Base-by-base conservation (phyloP, 345 rosid species). In the Euphorbia peplus region DNA sequence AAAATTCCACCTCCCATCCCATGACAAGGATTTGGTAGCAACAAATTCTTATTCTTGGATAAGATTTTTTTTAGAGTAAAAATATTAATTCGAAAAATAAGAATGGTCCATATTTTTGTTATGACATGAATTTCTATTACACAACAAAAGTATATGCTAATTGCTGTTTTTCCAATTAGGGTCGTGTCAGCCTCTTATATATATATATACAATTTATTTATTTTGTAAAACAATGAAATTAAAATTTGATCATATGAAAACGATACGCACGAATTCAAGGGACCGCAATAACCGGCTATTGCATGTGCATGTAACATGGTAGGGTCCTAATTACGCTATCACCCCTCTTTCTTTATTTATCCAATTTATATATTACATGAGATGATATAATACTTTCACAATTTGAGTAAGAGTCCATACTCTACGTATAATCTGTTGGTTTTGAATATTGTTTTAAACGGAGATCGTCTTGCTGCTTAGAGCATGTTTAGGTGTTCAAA, bases 271-370 rank as follows among this genome's bases (percentile, higher is more conserved):
- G 75, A 57, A 72, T 19, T 5, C 12, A 55, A 70, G 66, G 72
- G 75, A 60, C 70, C 84, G 73, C 24, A 3, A 73, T 62, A 29
- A 1, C 62, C 77, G 88, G 82, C 29, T 16, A n/a, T 37, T 67
- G 75, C 90, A 86, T 86, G 88, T 86, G 87, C 82, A 54, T 10
- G 16, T 53, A 68, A 83, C 90, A 64, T 86, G 90, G 90, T 80
- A 78, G 88, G 88, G 84, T 52, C 76, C 24, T 37, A 15, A 25
- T 3, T 54, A 46, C 41, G 47, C 18, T 59, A 46, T 8, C 28
- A 50, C 51, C 16, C 50, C 18, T 60, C 5, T 21, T 8, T 63
- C n/a, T n/a, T n/a, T n/a, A n/a, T n/a, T n/a, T n/a, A n/a, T n/a
- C n/a, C n/a, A n/a, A n/a, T n/a, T n/a, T n/a, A n/a, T n/a, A n/a